These are phyloP conservation scores for Gynostemma pentaphyllum DNA, from an alignment of 306 rosid genomes.

Conservation along the genomic window DNA sequence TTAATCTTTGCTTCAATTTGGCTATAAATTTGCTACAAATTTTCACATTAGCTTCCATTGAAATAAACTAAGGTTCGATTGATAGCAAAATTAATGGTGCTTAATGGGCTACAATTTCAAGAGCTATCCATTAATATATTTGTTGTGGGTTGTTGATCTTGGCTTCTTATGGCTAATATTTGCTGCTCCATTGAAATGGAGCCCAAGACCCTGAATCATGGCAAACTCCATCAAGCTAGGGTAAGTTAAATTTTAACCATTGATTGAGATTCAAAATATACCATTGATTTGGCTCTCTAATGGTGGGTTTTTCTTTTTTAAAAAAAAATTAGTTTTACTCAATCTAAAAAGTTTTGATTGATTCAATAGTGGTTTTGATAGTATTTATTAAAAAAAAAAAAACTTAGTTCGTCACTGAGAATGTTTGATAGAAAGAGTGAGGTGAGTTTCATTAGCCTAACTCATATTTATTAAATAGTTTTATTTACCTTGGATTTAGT, in stretches of 20 bases:
- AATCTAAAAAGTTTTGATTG: no score
- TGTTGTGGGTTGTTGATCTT: no score
- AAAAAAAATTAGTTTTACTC: no score
- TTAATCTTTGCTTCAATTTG: background rate
- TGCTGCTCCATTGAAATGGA: conserved; percentile 64
- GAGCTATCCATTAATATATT: no score
- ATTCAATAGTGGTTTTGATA: no score
- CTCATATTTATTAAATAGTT: no score
- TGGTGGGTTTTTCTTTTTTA: background rate
- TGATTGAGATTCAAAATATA: background rate
- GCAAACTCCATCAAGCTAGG: conserved; percentile 56
- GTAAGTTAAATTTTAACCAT: conserved; percentile 18
- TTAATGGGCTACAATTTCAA: conserved; percentile 7
- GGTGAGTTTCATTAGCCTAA: no score
- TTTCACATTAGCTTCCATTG: background rate
- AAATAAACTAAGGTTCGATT: background rate
- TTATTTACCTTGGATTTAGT: no score
- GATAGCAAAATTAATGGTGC: no score
- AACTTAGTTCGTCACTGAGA: no score
- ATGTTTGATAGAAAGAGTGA: no score
- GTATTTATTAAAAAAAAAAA: no score
- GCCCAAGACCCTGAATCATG: conserved; percentile 59
- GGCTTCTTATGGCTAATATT: conserved; percentile 21
- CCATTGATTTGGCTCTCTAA: background rate
- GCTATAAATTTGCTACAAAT: background rate